Evolutionary conservation across 1,284 basidiomycete species (phyloP), one percentile per base, ranked within the genome.

Genomic region (Ganoderma multipileum): DNA sequence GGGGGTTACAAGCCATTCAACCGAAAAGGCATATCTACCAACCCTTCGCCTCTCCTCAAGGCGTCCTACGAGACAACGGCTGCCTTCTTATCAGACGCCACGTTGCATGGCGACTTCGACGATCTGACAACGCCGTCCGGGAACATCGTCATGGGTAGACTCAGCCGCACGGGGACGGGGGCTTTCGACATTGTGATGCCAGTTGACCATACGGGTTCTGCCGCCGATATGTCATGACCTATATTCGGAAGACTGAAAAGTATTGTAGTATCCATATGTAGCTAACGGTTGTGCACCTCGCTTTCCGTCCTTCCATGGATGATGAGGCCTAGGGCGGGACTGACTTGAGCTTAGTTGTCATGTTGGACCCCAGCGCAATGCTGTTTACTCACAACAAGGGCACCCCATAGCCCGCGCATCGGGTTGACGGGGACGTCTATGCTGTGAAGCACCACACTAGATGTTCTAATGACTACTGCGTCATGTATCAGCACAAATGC

Each of bases 1-100:
- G 98, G 98, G 58, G 96, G 94, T 30, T 99, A 97, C 85, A 95
- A 95, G 80, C 96, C 98, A 1, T 99, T 99, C 85, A 99, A 98
- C 81, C 92, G 98, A 64, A 95, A 93, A 69, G 98, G 98, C 72
- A 93, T 99, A 69, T 92, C 95, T 26, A 91, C 92, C 66, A 95
- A 95, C 79, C 91, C 95, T 9, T 98, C 96, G 33, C 96, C 97
- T 3, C 86, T 99, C 60, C 89, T 99, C 70, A 99, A 99, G 82
- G 97, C 98, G 2, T 97, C 95, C 7, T 99, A 95, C 81, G 98
- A 99, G 83, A 99, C 96, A 12, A 99, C 98, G 0, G 95, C 94
- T n/a, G 87, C 92, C 1, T 98, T 99, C 86, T 82, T 99, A 74
- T 95, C 96, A 12, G 96, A 98, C 71, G 97, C 97, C 18, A 95